Conservation (phyloP, 768 basidiomycete species). For the Boletus rubroflammeus region DNA sequence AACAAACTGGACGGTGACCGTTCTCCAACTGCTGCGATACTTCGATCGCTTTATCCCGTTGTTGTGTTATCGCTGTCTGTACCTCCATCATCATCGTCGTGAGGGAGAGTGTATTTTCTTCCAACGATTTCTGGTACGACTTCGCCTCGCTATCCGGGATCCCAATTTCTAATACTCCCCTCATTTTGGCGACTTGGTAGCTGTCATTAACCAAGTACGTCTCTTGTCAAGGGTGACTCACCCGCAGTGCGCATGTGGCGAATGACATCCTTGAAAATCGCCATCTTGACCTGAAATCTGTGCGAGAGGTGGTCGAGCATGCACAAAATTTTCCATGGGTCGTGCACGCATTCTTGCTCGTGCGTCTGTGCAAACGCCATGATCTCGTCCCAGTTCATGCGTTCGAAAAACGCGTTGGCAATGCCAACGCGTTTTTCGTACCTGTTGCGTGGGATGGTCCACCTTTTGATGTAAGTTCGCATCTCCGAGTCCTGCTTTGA, state of each 20-base stretch:
- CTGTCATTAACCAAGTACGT: neutral
- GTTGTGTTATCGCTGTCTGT: neutral
- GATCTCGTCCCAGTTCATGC: constrained; percentile 3
- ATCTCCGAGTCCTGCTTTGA: neutral
- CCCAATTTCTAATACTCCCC: neutral
- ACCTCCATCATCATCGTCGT: neutral
- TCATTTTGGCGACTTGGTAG: neutral
- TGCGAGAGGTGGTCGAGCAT: constrained; percentile 4
- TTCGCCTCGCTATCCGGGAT: neutral
- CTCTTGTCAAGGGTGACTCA: neutral
- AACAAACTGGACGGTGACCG: neutral
- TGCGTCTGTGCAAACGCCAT: neutral
- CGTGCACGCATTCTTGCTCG: neutral
- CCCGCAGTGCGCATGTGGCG: neutral
- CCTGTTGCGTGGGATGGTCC: neutral
- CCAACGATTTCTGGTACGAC: neutral
- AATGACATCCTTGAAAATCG: neutral
- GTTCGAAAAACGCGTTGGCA: neutral
- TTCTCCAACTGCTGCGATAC: neutral
- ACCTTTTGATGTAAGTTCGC: neutral
- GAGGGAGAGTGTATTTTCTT: neutral
- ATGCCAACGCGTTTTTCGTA: neutral
- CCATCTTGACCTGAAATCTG: neutral
- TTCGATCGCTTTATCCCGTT: neutral
- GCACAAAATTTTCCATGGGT: neutral